phyloP scores from a whole-genome alignment of 2,329 filamentous ascomycete genomes.

The Aspergillus sp. region DNA sequence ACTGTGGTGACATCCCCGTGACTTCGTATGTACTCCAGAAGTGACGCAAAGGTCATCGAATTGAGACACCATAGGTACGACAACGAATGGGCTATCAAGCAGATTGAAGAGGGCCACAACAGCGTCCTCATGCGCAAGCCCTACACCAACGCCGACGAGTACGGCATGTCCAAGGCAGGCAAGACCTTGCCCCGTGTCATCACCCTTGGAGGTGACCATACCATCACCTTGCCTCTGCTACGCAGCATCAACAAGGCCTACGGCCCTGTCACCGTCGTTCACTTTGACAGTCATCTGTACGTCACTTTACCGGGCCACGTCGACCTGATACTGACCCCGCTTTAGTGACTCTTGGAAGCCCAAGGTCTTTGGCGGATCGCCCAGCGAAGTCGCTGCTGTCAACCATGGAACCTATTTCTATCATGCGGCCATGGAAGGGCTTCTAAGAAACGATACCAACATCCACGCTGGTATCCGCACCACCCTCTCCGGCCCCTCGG shows the following conservation, averaged over 20 bases:
- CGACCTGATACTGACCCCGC: neutral
- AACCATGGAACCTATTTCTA: conserved; percentile 92
- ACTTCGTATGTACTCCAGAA: conserved; percentile 61
- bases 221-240: conserved; percentile 49
- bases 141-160: conserved; percentile 63
- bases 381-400: conserved; percentile 70
- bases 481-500: conserved; percentile 71
- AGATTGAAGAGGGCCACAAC: conserved; percentile 84
- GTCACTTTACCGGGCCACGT: conserved; percentile 1
- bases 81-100: conserved; percentile 74
- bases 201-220: conserved; percentile 58
- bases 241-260: conserved; percentile 64
- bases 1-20: conserved; percentile 82
- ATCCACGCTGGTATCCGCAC: conserved; percentile 87
- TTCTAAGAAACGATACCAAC: conserved; percentile 77
- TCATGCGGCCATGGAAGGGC: conserved; percentile 73
- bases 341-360: conserved; percentile 64
- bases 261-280: conserved; percentile 63
- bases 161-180: conserved; percentile 67
- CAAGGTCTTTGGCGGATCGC: conserved; percentile 81
- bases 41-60: neutral
- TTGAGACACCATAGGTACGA: conserved; percentile 59
- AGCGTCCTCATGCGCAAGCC: conserved; percentile 69
- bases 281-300: conserved; percentile 61
- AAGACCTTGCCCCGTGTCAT: conserved; percentile 78